Percentiles rank a stretch among this genome's conserved stretches.
phyloP scores from a whole-genome alignment of 305 asterid species.

The Andrographis paniculata region DNA sequence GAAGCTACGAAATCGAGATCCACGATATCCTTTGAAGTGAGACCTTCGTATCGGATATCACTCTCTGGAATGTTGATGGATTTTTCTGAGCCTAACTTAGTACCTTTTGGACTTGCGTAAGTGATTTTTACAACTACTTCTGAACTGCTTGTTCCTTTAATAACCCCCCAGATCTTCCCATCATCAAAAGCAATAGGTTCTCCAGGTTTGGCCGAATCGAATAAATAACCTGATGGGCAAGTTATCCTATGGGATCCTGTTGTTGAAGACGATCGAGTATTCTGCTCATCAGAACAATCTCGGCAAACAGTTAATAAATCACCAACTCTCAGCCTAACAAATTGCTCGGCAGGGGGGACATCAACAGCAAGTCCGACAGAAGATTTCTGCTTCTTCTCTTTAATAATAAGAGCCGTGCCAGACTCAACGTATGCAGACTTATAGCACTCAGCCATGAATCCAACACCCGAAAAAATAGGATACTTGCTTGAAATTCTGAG shows the following conservation, averaged over 20 bases:
- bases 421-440: conserved; percentile 52
- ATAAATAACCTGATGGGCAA: conserved; percentile 62
- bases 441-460: conserved; percentile 54
- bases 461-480: conserved; percentile 53
- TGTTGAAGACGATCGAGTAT: conserved; percentile 24
- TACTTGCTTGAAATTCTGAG: conserved; percentile 42
- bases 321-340: conserved; percentile 48
- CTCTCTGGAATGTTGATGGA: conserved; percentile 68
- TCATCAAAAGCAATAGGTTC: conserved; percentile 71
- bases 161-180: conserved; percentile 68
- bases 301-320: conserved; percentile 55
- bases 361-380: conserved; percentile 43
- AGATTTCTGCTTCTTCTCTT: conserved; percentile 35
- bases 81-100: conserved; percentile 64
- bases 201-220: conserved; percentile 70
- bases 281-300: conserved; percentile 40
- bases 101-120: conserved; percentile 56
- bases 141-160: conserved; percentile 51
- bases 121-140: conserved; percentile 63
- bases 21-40: conserved; percentile 59
- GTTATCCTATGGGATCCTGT: conserved; percentile 37
- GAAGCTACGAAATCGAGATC: conserved; percentile 67
- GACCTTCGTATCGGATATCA: conserved; percentile 59
- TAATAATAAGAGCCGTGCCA: conserved; percentile 37
- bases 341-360: conserved; percentile 52